A percentile compares a stretch with the other conserved stretches of the same genome.
These are phyloP conservation scores for Kurtzmaniella natalensis DNA, from an alignment of 1,139 yeast species.

Conservation along the genomic window DNA sequence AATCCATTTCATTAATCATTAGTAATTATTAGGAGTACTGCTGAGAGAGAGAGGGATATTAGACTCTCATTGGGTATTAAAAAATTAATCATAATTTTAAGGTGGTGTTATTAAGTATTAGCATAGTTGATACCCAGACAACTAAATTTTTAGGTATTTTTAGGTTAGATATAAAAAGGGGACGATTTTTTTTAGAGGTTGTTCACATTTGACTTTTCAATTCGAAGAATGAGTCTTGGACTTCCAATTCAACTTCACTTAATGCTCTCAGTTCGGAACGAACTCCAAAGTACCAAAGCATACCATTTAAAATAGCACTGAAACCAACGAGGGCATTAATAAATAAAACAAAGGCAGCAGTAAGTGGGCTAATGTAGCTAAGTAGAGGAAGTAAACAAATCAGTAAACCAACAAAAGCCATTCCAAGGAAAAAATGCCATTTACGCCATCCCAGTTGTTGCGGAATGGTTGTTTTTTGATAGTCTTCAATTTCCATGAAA, in stretches of 20 bases:
- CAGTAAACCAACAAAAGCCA: conserved; percentile 46
- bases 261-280: conserved; percentile 74
- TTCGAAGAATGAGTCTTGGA: conserved; percentile 31
- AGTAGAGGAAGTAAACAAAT: conserved; percentile 61
- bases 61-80: no score
- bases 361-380: conserved; percentile 50
- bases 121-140: no score
- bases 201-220: background rate
- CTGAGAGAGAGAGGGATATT: no score
- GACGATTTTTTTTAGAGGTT: no score
- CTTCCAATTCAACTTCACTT: conserved; percentile 62
- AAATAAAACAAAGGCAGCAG: conserved; percentile 54
- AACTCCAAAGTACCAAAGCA: conserved; percentile 77
- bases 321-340: conserved; percentile 48
- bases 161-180: no score
- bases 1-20: no score
- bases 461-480: conserved; percentile 49
- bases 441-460: conserved; percentile 65
- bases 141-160: no score
- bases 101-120: no score
- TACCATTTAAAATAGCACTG: conserved; percentile 71
- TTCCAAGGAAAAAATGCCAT: conserved; percentile 57
- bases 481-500: conserved; percentile 48
- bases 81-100: no score
- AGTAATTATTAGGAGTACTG: no score